Evolutionary conservation across 2,329 filamentous ascomycete species (phyloP), one percentile per base, ranked within the genome.

Genomic region (Ceratocystis variospora): DNA sequence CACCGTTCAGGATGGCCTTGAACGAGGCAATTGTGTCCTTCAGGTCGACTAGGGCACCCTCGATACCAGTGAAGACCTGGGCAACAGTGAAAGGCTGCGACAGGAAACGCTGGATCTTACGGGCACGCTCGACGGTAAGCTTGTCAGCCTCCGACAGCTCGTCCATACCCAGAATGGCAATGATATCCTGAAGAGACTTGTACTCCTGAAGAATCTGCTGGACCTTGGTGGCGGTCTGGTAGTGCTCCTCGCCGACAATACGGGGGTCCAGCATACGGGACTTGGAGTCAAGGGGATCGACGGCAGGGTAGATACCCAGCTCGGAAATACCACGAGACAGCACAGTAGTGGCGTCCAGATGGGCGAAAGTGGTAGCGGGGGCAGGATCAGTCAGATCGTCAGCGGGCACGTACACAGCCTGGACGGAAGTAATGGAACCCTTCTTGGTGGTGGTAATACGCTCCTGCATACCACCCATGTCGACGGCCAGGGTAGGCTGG

Each of bases 181-280:
- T 96, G 87, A 99, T 99, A 84, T 99, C 94, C 84, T 99, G 94
- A 73, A 99, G 90, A 71, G 93, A 97, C 89, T 97, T 97, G 89
- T 99, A 99, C 85, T 97, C 94, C 83, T 99, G 94, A 78, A 99
- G 88, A 81, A 96, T 97, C 83, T 96, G 91, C 85, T 99, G 94
- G 76, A 99, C 94, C 74, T 87, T 87, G 78, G 89, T 89, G 78
- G 94, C 94, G 74, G 87, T 93, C 70, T 91, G 79, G 87, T 99
- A 99, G 86, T 99, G 94, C 70, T 99, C 94, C 76, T 97, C 84
- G 79, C 94, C 94, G 75, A 99, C 89, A 76, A 99, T 87, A 89
- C 94, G 92, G 80, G 94, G 90, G 83, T 97, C 94, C 76, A 99
- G 84, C 89, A 99, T 96, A 87, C 94, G 92, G 72, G 92, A 97